Evolutionary conservation across 2,329 filamentous ascomycete species (phyloP).

Genomic region (Macrophomina pseudophaseolina): DNA sequence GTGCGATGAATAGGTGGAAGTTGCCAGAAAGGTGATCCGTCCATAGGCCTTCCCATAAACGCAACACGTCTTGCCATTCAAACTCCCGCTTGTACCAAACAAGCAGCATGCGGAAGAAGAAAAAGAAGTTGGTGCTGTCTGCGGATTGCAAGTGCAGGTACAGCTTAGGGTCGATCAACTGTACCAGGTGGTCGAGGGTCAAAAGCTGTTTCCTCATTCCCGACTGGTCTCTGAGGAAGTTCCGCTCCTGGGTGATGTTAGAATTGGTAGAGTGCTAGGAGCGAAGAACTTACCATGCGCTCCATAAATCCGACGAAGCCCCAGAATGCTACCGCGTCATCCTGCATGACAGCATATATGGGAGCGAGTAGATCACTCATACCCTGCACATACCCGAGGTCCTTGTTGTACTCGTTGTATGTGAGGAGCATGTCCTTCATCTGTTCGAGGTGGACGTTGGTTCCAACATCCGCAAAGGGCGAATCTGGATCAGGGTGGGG

Average conservation of each 20-base stretch:
- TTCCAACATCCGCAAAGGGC: conserved; percentile 89
- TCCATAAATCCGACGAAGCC: conserved; percentile 96
- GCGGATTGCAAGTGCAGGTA: conserved; percentile 88
- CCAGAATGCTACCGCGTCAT: conserved; percentile 97
- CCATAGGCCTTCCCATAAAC: conserved; percentile 93
- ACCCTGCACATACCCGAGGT: conserved; percentile 95
- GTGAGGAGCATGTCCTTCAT: conserved; percentile 99
- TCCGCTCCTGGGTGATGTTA: conserved; percentile 67
- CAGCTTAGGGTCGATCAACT: conserved; percentile 94
- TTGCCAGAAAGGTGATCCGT: conserved; percentile 87
- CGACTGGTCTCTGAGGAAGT: conserved; percentile 93
- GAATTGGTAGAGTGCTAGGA: not conserved
- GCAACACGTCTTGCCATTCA: conserved; percentile 81
- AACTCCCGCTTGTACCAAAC: conserved; percentile 99
- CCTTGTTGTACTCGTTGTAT: conserved; percentile 97
- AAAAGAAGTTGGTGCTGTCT: conserved; percentile 98
- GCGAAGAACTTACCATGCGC: conserved; percentile 68
- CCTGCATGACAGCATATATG: conserved; percentile 96
- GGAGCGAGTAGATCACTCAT: conserved; percentile 97
- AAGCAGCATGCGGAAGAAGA: conserved; percentile 98
- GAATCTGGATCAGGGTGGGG: conserved; percentile 96
- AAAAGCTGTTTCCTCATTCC: conserved; percentile 93
- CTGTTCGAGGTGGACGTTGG: conserved; percentile 96
- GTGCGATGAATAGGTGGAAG: conserved; percentile 92
- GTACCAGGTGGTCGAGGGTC: conserved; percentile 90